phyloP scores from a whole-genome alignment of 257 asterid genomes.

The Scutellaria barbata region DNA sequence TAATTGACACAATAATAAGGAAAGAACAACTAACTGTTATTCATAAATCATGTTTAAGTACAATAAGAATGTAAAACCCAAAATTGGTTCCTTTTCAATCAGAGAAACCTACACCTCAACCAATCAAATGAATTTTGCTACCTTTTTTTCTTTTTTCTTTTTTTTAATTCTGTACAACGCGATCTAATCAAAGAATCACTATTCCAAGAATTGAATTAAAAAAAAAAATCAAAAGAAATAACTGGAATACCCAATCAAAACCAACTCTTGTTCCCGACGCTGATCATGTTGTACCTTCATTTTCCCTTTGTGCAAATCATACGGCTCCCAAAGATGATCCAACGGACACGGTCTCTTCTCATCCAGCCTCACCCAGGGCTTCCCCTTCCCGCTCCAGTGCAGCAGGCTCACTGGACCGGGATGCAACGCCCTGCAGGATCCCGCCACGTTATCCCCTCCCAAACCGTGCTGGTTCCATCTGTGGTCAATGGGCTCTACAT shows the following conservation, averaged over 20 bases:
- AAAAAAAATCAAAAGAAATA: conserved; percentile 41
- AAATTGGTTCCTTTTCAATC: conserved; percentile 49
- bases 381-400: conserved; percentile 68
- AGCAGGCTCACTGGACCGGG: conserved; percentile 81
- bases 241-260: conserved; percentile 44
- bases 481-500: conserved; percentile 47
- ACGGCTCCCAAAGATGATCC: conserved; percentile 81
- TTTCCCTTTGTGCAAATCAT: conserved; percentile 60
- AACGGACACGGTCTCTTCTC: conserved; percentile 72
- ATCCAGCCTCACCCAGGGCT: conserved; percentile 84
- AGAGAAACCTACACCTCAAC: conserved; percentile 27
- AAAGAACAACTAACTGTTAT: conserved; percentile 37
- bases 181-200: conserved; percentile 39
- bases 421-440: conserved; percentile 75
- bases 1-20: background rate
- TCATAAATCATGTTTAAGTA: conserved; percentile 27
- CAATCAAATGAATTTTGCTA: conserved; percentile 27
- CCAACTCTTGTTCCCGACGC: conserved; percentile 28
- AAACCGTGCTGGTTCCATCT: conserved; percentile 66
- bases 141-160: background rate
- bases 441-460: conserved; percentile 82
- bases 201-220: background rate
- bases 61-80: conserved; percentile 39
- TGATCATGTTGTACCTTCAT: conserved; percentile 37
- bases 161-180: conserved; percentile 55